Evolutionary conservation across 2,329 filamentous ascomycete genomes (phyloP), one percentile per base, ranked within the genome.

Genomic region (Lithohypha guttulata): DNA sequence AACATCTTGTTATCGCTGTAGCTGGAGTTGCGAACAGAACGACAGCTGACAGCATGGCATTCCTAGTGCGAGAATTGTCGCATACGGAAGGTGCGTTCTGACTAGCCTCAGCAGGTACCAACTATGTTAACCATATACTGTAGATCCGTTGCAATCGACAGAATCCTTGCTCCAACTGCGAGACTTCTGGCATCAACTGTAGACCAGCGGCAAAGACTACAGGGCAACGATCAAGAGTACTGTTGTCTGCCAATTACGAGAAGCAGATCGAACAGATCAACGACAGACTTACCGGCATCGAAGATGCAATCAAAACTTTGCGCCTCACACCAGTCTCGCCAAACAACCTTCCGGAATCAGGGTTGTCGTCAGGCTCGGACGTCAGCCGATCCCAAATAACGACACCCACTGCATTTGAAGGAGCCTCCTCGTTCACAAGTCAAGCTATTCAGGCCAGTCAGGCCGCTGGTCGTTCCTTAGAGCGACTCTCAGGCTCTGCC

Each of bases 201-300:
- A 55, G 58, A 23, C 62, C 58, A 4, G 61, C 59, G 7, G 58
- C 59, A 32, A 57, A 54, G 23, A 48, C 54, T 18, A 40, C 50
- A 15, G 61, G 63, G 47, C 57, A 58, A 30, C 53, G 58, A 29
- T 58, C 61, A 19, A 54, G 61, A 20, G 58, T 64, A 1, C 44
- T 63, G 20, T 60, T 64, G 31, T 64, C 61, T 4, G 58, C 55
- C 48, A 55, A 62, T 50, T 64, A 64, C 53, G 69, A 73, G 50
- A 65, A 59, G 49, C 70, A 71, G 51, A 69, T 73, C 34, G 68
- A 71, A 43, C 51, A 64, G 9, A 70, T 73, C 35, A 68, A 70
- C 47, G 61, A 66, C 20, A 62, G 68, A 11, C 54, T 73, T 6
- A 58, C 59, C 5, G 58, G 59, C n/a, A 69, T 73, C 27, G 68